phyloP scores from a whole-genome alignment of 441 rosid genomes.

The Gossypium davidsonii region DNA sequence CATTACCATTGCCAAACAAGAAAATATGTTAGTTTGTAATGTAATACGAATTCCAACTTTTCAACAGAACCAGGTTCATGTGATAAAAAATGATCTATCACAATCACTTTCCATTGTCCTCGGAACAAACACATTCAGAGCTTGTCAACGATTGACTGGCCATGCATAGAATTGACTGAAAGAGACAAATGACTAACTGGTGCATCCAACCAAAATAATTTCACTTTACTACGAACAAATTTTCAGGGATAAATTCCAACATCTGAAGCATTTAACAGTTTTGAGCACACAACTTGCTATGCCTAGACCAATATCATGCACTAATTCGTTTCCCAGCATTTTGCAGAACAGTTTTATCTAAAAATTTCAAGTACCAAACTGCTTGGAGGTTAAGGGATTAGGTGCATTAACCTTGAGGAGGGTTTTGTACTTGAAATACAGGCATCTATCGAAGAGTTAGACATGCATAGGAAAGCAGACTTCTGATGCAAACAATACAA shows the following conservation, averaged over 20 bases:
- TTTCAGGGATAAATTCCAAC: not conserved
- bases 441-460: constrained; percentile 9
- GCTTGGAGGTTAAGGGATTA: not conserved
- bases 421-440: not conserved
- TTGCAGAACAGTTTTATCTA: not conserved
- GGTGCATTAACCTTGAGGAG: not conserved
- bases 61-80: not conserved
- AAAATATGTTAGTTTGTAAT: not conserved
- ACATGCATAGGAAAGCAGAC: constrained; percentile 11
- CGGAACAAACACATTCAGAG: not conserved
- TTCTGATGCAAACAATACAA: constrained; percentile 7
- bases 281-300: too few relatives aligned
- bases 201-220: not conserved
- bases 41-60: not conserved
- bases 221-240: not conserved
- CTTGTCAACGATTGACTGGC: not conserved
- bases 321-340: not conserved
- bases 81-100: not conserved
- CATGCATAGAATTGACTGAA: not conserved
- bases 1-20: not conserved
- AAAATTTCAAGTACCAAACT: not conserved
- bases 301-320: too few relatives aligned
- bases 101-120: not conserved
- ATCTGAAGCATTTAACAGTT: not conserved
- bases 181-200: not conserved